A percentile compares a stretch with the other conserved stretches of the same genome.
phyloP scores from a whole-genome alignment of 805 yeast genomes.

The Saturnispora saitoi region DNA sequence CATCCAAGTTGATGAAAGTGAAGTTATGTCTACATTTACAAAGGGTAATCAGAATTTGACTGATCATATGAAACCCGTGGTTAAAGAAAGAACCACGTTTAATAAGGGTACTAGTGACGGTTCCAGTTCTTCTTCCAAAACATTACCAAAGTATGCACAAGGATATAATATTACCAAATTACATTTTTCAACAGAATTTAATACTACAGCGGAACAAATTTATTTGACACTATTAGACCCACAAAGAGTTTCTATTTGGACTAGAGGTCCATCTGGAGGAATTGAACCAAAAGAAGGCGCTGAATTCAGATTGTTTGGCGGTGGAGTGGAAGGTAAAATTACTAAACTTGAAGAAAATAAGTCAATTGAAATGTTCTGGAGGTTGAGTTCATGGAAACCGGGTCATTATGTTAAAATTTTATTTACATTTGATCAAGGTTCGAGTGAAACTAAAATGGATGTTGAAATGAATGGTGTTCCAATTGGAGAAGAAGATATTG shows the following conservation, averaged over 20 bases:
- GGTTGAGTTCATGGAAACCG: conserved; percentile 80
- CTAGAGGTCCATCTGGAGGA: conserved; percentile 54
- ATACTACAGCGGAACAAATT: conserved; percentile 80
- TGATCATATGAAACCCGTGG: conserved; percentile 21
- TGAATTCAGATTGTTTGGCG: conserved; percentile 70
- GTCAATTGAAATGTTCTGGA: conserved; percentile 70
- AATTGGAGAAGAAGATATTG: conserved; percentile 88
- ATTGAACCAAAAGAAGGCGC: conserved; percentile 55
- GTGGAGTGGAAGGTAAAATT: conserved; percentile 71
- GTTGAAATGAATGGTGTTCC: conserved; percentile 83
- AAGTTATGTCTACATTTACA: conserved; percentile 50
- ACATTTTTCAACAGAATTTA: conserved; percentile 70
- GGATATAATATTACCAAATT: conserved; percentile 76
- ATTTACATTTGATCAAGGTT: conserved; percentile 64
- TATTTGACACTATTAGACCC: conserved; percentile 71
- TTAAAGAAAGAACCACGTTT: conserved; percentile 23
- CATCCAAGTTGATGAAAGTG: conserved; percentile 71
- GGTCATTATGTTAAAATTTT: conserved; percentile 69
- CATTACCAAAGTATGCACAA: conserved; percentile 31
- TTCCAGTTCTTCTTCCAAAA: conserved; percentile 11
- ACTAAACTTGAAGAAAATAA: conserved; percentile 49
- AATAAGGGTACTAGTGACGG: conserved; percentile 15
- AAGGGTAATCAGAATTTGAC: conserved; percentile 36
- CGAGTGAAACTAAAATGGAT: conserved; percentile 74
- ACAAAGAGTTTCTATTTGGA: conserved; percentile 81